phyloP scores from a whole-genome alignment of 2,329 filamentous ascomycete genomes.

The Reticulascus tulasneorum region DNA sequence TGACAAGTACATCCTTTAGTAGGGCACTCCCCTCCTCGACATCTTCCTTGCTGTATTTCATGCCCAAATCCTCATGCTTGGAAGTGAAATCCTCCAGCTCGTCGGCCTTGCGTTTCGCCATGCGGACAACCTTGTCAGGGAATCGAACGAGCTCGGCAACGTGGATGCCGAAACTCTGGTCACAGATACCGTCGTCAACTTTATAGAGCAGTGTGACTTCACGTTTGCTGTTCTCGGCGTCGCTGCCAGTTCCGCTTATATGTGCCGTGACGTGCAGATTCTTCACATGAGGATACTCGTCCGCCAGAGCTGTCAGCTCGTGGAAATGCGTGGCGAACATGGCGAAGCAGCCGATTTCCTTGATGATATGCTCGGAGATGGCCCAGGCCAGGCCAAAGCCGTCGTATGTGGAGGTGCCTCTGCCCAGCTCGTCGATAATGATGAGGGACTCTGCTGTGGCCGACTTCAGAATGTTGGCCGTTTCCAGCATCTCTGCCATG shows the following conservation, averaged over 20 bases:
- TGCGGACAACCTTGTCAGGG: conserved; percentile 93
- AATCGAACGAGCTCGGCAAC: conserved; percentile 96
- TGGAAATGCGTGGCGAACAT: conserved; percentile 99
- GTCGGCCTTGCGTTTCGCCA: conserved; percentile 98
- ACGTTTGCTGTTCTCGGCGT: conserved; percentile 52
- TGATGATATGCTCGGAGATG: conserved; percentile 95
- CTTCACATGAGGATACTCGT: conserved; percentile 80
- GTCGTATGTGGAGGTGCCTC: conserved; percentile 96
- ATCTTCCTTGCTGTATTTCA: conserved; percentile 73
- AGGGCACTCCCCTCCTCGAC: conserved; percentile 83
- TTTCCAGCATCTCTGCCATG: conserved; percentile 99
- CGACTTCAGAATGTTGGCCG: conserved; percentile 95
- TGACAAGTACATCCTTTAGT: conserved; percentile 75
- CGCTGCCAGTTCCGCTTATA: conserved; percentile 58
- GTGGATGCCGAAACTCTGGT: conserved; percentile 97
- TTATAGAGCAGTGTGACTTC: conserved; percentile 97
- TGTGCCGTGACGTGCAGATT: conserved; percentile 97
- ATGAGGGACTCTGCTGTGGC: conserved; percentile 93
- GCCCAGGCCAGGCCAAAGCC: conserved; percentile 99
- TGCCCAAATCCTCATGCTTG: conserved; percentile 61
- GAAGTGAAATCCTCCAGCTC: conserved; percentile 93
- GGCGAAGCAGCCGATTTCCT: conserved; percentile 88
- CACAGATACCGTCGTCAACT: conserved; percentile 90
- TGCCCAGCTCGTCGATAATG: conserved; percentile 96
- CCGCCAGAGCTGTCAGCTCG: conserved; percentile 86